Evolutionary conservation across 129 eudicot species (phyloP).

Genomic region (Silybum marianum): DNA sequence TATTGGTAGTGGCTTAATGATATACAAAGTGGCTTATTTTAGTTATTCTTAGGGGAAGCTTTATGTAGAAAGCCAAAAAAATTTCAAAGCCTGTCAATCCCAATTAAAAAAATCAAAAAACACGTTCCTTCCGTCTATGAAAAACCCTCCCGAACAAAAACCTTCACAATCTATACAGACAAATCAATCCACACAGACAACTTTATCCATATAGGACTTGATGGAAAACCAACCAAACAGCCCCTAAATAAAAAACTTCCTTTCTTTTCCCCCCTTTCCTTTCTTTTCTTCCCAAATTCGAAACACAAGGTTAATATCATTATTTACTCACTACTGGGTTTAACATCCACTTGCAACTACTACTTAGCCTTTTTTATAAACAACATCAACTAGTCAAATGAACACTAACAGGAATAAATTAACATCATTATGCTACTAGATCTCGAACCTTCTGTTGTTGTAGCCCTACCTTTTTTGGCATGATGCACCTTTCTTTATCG

Average conservation of each 20-base stretch:
- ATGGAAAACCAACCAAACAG: no score
- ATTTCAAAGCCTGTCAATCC: no score
- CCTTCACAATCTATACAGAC: no score
- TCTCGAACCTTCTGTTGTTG: neutral
- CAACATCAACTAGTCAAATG: neutral
- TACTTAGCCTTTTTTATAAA: neutral
- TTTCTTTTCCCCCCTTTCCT: neutral
- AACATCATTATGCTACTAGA: slow-evolving; percentile 4
- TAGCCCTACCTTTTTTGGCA: slow-evolving; percentile 27
- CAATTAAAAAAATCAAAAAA: no score
- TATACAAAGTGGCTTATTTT: no score
- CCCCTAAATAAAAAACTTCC: neutral
- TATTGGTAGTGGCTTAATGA: no score
- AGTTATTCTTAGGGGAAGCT: no score
- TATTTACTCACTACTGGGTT: neutral
- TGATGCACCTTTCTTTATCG: slow-evolving; percentile 26
- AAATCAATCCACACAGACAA: no score
- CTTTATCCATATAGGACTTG: no score
- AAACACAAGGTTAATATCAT: neutral
- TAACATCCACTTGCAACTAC: neutral
- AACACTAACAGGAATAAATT: neutral
- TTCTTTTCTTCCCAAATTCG: neutral
- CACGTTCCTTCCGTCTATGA: no score
- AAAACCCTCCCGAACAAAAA: no score
- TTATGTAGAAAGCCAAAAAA: no score